Base-by-base conservation (phyloP, 345 rosid species). In the Diplotaxis tenuifolia region DNA sequence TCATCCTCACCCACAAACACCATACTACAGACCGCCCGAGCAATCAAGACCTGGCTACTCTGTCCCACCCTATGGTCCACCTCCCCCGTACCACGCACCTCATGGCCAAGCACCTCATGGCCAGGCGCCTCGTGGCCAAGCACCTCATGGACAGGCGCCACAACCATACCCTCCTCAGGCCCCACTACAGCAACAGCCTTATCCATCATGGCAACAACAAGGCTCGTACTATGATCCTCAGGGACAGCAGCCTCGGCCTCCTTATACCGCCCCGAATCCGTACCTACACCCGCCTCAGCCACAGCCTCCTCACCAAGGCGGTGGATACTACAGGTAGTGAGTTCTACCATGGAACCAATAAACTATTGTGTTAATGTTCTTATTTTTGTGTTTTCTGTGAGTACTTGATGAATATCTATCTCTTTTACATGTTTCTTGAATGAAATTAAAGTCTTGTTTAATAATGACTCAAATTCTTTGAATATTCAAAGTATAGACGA, bases 181-280 rank as follows among this genome's bases (percentile, higher is more conserved):
- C 65, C 98, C 86, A 45, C 97, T 87, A 77, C 88, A 81, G 59
- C 86, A 88, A 77, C 88, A 81, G 62, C 86, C 92, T 4, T 85
- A 87, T 84, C 92, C 92, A 15, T 96, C 92, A 38, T 95, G 98
- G 98, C 90, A 77, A 90, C 90, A 77, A 90, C 90, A 77, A 77
- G 96, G 96, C 20, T 88, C 98, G 7, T 95, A 92, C 80, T 86
- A 90, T 82, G 88, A 85, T 76, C 83, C 86, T 32, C 94, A 83
- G 9, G 84, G 78, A 16, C 96, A 88, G 77, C 97, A 90, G 73
- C 92, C 98, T 14, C 86, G 89, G 60, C 96, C 97, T 74, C 92
- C 98, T n/a, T 94, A 95, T 76, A 79, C 89, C 0, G 71, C 77
- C 62, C 94, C 84, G 70, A 77, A 66, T 52, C 99, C 96, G 1